phyloP scores from a whole-genome alignment of 306 rosid genomes.

The Sicyos edulis region DNA sequence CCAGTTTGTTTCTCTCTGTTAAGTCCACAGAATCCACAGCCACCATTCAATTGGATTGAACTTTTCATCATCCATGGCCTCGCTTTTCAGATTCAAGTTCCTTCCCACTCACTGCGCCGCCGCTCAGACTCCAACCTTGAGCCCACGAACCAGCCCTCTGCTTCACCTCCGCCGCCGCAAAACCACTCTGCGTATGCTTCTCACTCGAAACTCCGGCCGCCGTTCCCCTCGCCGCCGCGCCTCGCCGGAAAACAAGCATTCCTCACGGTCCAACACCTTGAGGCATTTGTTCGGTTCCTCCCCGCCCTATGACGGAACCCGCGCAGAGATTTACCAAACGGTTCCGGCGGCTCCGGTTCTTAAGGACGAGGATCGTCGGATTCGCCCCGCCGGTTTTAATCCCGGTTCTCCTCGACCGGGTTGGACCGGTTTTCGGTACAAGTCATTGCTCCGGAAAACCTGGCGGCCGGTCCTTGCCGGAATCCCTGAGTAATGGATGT shows the following conservation, averaged over 20 bases:
- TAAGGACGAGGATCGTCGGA: conserved; percentile 16
- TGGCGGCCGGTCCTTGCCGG: conserved; percentile 77
- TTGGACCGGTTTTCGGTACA: conserved; percentile 61
- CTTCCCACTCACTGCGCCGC: conserved; percentile 74
- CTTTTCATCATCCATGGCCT: conserved; percentile 45
- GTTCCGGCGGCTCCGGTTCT: conserved; percentile 13
- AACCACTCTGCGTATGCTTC: conserved; percentile 52
- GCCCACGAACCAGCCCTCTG: conserved; percentile 74
- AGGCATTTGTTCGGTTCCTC: conserved; percentile 68
- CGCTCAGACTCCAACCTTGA: conserved; percentile 57
- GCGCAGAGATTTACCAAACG: not conserved
- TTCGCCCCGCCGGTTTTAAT: conserved; percentile 27
- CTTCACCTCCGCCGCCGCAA: conserved; percentile 67
- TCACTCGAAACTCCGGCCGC: conserved; percentile 37
- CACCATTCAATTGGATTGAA: not conserved
- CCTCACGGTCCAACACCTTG: conserved; percentile 45
- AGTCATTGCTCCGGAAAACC: conserved; percentile 52
- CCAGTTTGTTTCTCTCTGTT: not conserved
- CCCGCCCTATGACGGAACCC: conserved; percentile 38
- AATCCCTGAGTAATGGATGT: conserved; percentile 44
- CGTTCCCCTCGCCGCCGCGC: conserved; percentile 36
- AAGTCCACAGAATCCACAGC: not conserved
- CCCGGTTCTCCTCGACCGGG: conserved; percentile 49
- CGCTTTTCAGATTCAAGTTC: conserved; percentile 73
- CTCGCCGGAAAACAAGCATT: conserved; percentile 33